Percentiles rank a stretch among this genome's conserved stretches.
These are phyloP conservation scores for Aspergillus biplanus DNA, from an alignment of 495 filamentous ascomycete genomes.

Conservation along the genomic window DNA sequence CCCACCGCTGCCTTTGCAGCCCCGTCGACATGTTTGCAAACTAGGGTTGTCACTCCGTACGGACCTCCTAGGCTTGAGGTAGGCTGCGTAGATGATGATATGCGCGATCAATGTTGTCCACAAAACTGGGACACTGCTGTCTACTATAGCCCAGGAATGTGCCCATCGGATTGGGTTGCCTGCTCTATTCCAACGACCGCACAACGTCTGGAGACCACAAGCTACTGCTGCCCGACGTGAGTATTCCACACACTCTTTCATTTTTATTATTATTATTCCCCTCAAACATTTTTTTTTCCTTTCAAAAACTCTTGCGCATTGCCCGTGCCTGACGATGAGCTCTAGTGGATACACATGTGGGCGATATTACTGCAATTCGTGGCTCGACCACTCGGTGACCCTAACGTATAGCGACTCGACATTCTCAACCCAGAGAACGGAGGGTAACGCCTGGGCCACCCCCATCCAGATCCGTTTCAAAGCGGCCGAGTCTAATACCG, in stretches of 20 bases:
- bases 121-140: background rate
- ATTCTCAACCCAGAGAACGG: background rate
- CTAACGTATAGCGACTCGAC: background rate
- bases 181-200: background rate
- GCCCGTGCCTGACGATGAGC: background rate
- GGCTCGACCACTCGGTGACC: background rate
- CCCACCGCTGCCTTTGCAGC: background rate
- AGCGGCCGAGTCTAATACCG: slow-evolving; percentile 3
- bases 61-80: background rate
- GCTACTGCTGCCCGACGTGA: background rate
- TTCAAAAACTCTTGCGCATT: background rate
- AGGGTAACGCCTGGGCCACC: background rate
- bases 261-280: background rate
- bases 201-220: background rate
- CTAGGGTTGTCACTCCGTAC: background rate
- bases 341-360: background rate
- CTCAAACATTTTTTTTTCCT: background rate
- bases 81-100: background rate
- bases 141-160: slow-evolving; percentile 2
- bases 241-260: background rate
- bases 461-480: background rate
- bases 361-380: background rate
- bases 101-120: background rate
- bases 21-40: background rate
- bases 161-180: background rate